These are phyloP conservation scores for Trypanosoma lewisi DNA, from an alignment of 208 protist species.

Conservation along the genomic window DNA sequence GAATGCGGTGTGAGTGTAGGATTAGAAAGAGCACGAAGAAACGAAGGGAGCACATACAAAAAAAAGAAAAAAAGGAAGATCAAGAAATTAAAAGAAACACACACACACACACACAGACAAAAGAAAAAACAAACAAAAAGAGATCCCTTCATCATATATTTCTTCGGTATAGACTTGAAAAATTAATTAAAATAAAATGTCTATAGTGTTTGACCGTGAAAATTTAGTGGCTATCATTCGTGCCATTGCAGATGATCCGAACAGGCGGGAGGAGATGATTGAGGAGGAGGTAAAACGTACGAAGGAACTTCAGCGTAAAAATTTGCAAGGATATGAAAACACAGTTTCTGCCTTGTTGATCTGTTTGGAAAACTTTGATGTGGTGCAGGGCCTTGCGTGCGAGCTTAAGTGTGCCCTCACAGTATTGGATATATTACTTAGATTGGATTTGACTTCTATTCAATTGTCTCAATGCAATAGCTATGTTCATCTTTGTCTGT, in stretches of 20 bases:
- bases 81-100: neutral
- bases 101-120: neutral
- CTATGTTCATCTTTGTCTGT: conserved; percentile 75
- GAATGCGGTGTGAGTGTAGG: neutral
- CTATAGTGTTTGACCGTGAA: conserved; percentile 17
- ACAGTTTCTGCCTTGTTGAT: conserved; percentile 56
- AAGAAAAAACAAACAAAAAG: neutral
- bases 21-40: neutral
- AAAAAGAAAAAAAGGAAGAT: conserved; percentile 1
- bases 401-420: conserved; percentile 77
- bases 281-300: conserved; percentile 53
- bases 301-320: conserved; percentile 73
- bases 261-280: conserved; percentile 48
- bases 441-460: conserved; percentile 65
- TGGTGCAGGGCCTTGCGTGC: conserved; percentile 39
- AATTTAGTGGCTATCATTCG: conserved; percentile 49
- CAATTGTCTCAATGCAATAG: conserved; percentile 81
- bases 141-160: neutral
- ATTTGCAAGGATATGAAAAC: conserved; percentile 72
- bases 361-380: conserved; percentile 76
- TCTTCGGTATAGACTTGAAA: conserved; percentile 3
- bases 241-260: conserved; percentile 28
- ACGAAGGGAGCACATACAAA: neutral
- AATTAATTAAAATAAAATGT: conserved; percentile 18
- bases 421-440: conserved; percentile 71